Base-by-base conservation (phyloP, 345 rosid species). In the Salix dunnii region DNA sequence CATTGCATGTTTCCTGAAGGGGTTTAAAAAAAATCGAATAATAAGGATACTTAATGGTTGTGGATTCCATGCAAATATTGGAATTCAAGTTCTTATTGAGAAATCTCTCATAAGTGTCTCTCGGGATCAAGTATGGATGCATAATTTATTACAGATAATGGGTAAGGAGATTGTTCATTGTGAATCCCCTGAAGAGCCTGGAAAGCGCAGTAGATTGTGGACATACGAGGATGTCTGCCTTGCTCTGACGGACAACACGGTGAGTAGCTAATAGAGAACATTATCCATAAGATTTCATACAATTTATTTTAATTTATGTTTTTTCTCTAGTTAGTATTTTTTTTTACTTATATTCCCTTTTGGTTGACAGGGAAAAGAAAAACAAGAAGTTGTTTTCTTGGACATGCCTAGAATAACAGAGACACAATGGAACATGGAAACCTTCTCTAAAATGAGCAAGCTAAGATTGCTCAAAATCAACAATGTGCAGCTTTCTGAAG, bases 141-240 rank as follows among this genome's bases (percentile, higher is more conserved):
- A 74, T 64, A 60, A 66, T 31, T 21, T 74, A n/a, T n/a, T 74
- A 61, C 77, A 66, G 38, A 16, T 20, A 30, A 33, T 74, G 71
- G 77, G 49, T 5, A 27, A 66, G 36, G 68, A 65, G 20, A 74
- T 74, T 66, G 77, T 74, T 31, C 40, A 46, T 25, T 2, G 20
- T 30, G 71, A 74, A 66, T 65, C 64, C 12, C 49, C 30, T 12
- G 49, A 74, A 12, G 71, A 74, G n/a, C 64, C 64, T 6, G 49
- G 71, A 74, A 49, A 51, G 10, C 77, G 64, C 25, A 74, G 77
- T 18, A 74, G 77, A 51, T 14, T 66, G 2, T 66, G 71, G 49
- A 4, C 9, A 2, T 40, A 66, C 11, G 25, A 74, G 21, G 77
- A 74, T 46, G 71, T 33, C 9, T 21, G 30, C 35, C 23, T 13